A percentile compares a stretch with the other conserved stretches of the same genome.
These are phyloP conservation scores for Beta vulgaris DNA, from an alignment of 148 eudicot genomes.

Conservation along the genomic window DNA sequence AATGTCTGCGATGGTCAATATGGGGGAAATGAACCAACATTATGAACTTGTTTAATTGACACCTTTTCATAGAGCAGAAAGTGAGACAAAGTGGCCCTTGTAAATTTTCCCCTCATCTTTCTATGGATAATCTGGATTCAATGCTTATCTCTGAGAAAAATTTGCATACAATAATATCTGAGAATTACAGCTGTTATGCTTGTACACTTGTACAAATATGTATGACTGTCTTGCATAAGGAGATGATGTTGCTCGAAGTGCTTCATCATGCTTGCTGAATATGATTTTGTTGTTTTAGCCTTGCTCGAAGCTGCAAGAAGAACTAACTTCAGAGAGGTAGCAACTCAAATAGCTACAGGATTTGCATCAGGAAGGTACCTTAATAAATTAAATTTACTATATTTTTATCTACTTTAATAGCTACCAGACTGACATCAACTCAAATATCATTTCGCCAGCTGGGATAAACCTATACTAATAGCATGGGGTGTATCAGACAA, in stretches of 20 bases:
- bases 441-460: conserved; percentile 39
- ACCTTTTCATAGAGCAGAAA: not conserved
- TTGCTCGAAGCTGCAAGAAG: conserved; percentile 83
- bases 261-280: conserved; percentile 4
- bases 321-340: conserved; percentile 68
- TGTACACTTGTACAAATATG: not conserved
- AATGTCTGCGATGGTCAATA: not conserved
- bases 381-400: not conserved
- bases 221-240: not conserved
- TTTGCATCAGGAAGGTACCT: conserved; percentile 87
- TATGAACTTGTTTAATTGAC: not conserved
- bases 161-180: not conserved
- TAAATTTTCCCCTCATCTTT: not conserved
- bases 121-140: not conserved
- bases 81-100: not conserved
- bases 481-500: conserved; percentile 98
- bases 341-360: conserved; percentile 74
- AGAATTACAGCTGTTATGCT: not conserved
- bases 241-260: not conserved
- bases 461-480: conserved; percentile 81
- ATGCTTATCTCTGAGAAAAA: not conserved
- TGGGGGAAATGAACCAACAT: not conserved
- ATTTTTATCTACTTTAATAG: not conserved
- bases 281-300: conserved; percentile 49
- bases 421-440: not conserved